A percentile compares a stretch with the other conserved stretches of the same genome.
Conservation (phyloP, 129 eudicot species). For the Lactuca sativa region DNA sequence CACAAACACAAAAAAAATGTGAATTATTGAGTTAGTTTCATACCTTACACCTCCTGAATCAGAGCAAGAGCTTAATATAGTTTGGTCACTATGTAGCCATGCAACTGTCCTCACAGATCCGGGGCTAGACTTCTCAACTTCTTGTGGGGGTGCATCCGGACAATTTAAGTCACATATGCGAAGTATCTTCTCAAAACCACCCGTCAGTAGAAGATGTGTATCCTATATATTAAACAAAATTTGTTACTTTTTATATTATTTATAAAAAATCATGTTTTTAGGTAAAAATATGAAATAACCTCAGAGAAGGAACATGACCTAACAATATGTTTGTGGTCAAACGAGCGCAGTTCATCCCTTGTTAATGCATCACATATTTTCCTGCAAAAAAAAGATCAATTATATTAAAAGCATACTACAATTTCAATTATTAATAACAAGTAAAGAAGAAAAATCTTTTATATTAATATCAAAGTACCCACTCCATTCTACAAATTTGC, state of each 20-base stretch:
- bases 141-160: slow-evolving; percentile 85
- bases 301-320: slow-evolving; percentile 83
- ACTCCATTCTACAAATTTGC: slow-evolving; percentile 41
- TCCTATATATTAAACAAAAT: slow-evolving; percentile 44
- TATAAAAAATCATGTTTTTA: too few relatives aligned
- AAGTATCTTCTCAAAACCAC: slow-evolving; percentile 75
- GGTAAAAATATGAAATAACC: slow-evolving; percentile 30
- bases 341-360: slow-evolving; percentile 76
- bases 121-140: slow-evolving; percentile 61
- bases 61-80: slow-evolving; percentile 72
- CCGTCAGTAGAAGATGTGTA: slow-evolving; percentile 65
- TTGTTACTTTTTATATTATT: slow-evolving; percentile 12
- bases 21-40: slow-evolving; percentile 1
- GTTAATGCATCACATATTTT: slow-evolving; percentile 87
- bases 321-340: slow-evolving; percentile 90
- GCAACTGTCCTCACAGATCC: slow-evolving; percentile 69
- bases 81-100: slow-evolving; percentile 93
- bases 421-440: not conserved
- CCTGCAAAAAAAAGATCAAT: slow-evolving; percentile 40
- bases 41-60: slow-evolving; percentile 86
- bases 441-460: not conserved
- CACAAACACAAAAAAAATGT: not conserved
- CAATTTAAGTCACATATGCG: slow-evolving; percentile 73
- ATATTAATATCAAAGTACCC: slow-evolving; percentile 11
- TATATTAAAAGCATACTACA: not conserved